phyloP scores from a whole-genome alignment of 176 grass and related monocot genomes.

The Otatea glauca region DNA sequence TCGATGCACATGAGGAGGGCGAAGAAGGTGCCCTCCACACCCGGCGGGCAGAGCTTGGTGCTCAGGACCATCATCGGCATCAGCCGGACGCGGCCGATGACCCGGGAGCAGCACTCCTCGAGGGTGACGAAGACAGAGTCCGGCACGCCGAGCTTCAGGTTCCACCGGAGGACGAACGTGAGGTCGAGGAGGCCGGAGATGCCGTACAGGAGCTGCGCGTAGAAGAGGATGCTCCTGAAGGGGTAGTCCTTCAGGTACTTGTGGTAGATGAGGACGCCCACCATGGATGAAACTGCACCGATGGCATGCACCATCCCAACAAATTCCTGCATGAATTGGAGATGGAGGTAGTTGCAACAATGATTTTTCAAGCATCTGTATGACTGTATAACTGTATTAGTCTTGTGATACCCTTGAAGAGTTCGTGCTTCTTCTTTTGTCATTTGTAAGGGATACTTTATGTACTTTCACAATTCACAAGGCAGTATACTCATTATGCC shows the following conservation, averaged over 20 bases:
- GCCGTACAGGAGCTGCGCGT: constrained; percentile 75
- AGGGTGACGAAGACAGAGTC: constrained; percentile 70
- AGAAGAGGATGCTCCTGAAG: constrained; percentile 82
- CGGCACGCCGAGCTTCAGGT: constrained; percentile 66
- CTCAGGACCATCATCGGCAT: constrained; percentile 93
- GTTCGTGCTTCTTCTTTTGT: constrained; percentile 1
- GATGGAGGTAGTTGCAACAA: neutral
- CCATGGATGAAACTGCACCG: constrained; percentile 83
- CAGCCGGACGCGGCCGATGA: constrained; percentile 65
- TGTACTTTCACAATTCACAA: neutral
- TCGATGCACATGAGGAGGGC: constrained; percentile 94
- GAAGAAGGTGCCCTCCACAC: constrained; percentile 90
- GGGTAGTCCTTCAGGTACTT: constrained; percentile 75
- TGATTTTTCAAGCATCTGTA: neutral
- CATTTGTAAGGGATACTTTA: neutral
- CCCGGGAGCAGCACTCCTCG: constrained; percentile 67
- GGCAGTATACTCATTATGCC: neutral
- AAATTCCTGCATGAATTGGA: constrained; percentile 64
- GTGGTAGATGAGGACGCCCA: constrained; percentile 86
- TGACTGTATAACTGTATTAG: neutral
- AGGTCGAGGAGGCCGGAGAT: constrained; percentile 75
- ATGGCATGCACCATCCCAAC: constrained; percentile 79
- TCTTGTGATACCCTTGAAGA: too few relatives aligned
- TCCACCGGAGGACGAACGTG: constrained; percentile 90
- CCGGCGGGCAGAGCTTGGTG: constrained; percentile 70